phyloP scores from a whole-genome alignment of 2,329 filamentous ascomycete genomes.

The Apiospora rasikravindrae region DNA sequence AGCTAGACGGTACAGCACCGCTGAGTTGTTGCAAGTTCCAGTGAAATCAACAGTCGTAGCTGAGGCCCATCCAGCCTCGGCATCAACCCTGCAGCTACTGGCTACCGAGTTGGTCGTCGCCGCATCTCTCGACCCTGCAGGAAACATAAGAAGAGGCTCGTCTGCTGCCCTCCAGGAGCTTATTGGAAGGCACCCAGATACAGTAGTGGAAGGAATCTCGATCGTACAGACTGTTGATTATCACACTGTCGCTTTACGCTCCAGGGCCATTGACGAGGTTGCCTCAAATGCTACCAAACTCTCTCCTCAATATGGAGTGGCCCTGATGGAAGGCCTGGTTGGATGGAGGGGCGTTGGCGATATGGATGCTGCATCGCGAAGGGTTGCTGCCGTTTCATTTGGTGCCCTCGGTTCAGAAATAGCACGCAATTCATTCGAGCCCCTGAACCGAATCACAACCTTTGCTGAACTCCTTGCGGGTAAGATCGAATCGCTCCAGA shows the following conservation, averaged over 20 bases:
- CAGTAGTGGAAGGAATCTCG: constrained; percentile 78
- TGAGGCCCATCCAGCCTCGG: constrained; percentile 41
- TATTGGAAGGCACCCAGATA: constrained; percentile 90
- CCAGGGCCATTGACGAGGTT: constrained; percentile 80
- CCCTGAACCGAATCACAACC: constrained; percentile 36
- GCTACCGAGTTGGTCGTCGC: constrained; percentile 82
- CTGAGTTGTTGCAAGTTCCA: constrained; percentile 72
- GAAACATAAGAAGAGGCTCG: constrained; percentile 90
- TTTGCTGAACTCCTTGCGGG: constrained; percentile 49
- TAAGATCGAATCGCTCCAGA: constrained; percentile 52
- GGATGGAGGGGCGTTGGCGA: constrained; percentile 91
- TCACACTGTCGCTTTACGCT: constrained; percentile 86
- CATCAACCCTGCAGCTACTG: constrained; percentile 73
- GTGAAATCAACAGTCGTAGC: constrained; percentile 50
- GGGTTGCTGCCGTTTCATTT: constrained; percentile 73
- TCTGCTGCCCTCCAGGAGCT: constrained; percentile 95
- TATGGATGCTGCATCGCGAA: constrained; percentile 73
- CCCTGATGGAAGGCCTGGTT: constrained; percentile 72
- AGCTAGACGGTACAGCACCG: constrained; percentile 82
- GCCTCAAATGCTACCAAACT: constrained; percentile 72
- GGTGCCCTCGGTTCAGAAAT: constrained; percentile 59
- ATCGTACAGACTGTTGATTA: constrained; percentile 93
- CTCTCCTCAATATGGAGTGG: constrained; percentile 70
- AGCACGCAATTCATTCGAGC: constrained; percentile 31
- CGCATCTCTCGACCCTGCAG: constrained; percentile 85